Evolutionary conservation across 805 yeast genomes (phyloP), one percentile per base, ranked within the genome.

Genomic region (Metschnikowia cerradonensis): DNA sequence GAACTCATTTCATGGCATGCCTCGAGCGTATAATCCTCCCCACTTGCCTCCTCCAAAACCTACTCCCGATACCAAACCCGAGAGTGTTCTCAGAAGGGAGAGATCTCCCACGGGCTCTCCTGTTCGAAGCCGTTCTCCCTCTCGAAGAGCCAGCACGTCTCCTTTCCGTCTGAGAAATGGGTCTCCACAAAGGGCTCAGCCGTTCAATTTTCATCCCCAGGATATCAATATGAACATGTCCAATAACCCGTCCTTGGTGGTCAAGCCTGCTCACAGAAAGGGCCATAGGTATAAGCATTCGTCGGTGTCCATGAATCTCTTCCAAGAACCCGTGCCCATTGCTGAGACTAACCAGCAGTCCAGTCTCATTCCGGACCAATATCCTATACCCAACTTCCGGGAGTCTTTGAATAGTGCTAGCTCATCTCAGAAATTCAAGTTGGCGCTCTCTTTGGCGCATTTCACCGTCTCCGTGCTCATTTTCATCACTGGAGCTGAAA

Each of bases 251-350:
- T 44, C 52, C 10, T 51, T 55, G 11, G 63, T 59, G 48, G 65
- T 68, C 31, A 78, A 72, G 60, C 81, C 90, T 0, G 83, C 87
- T 0, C 88, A 83, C 60, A 83, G 99, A 74, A 83, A 91, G 59
- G 99, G 99, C 6, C 99, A 92, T 67, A 80, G 92, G 59, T 92
- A 92, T 65, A 92, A 92, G 65, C 98, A 92, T 67, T 90, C 97
- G 2, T 90, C 97, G 7, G 96, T 92, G 5, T 90, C 96, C 4
- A 87, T 92, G 94, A 91, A 92, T 66, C 79, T 92, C 65, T 92
- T 94, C 65, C 96, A 89, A 67, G 97, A 92, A 62, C 96, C 97
- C 1, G 86, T 90, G 14, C 72, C 73, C 2, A 60, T 66, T 3
- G 59, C 61, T 15, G 55, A 56, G 38, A 50, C 54, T 17, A 81